Evolutionary conservation across 1,139 yeast species (phyloP).

Genomic region (Zhuliangozyma parablackwelliae): DNA sequence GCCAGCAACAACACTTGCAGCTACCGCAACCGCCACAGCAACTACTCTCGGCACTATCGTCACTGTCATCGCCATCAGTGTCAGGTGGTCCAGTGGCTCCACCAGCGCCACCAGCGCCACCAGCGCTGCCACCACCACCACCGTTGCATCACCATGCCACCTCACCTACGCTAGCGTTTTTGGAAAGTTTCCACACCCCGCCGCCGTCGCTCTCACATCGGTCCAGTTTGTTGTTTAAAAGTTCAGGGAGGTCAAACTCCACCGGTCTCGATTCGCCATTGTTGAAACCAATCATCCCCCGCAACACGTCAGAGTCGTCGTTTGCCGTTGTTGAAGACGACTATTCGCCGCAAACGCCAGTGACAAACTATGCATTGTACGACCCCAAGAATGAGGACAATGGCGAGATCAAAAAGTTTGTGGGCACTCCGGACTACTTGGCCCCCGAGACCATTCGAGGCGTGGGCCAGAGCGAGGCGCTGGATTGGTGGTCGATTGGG

Average conservation of each 20-base stretch:
- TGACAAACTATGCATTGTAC: conserved; percentile 57
- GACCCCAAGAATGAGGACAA: conserved; percentile 60
- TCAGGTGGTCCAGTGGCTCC: conserved; percentile 5
- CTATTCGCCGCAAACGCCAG: conserved; percentile 13
- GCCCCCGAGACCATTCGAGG: conserved; percentile 96
- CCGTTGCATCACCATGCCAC: too few relatives aligned
- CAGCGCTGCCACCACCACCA: conserved; percentile 1
- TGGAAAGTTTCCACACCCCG: too few relatives aligned
- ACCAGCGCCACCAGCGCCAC: conserved; percentile 3
- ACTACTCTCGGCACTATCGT: neutral
- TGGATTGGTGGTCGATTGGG: conserved; percentile 99
- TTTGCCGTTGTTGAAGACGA: conserved; percentile 53
- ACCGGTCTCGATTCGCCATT: conserved; percentile 48
- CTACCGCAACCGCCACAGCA: conserved; percentile 4
- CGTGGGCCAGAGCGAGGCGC: conserved; percentile 74
- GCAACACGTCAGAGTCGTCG: conserved; percentile 53
- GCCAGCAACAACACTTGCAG: conserved; percentile 6
- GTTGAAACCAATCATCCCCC: conserved; percentile 42
- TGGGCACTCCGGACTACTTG: conserved; percentile 96
- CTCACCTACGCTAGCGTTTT: too few relatives aligned
- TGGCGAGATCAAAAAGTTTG: conserved; percentile 50
- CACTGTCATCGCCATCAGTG: too few relatives aligned
- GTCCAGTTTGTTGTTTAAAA: conserved; percentile 10
- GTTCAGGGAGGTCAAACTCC: conserved; percentile 23
- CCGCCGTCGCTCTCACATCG: conserved; percentile 4